Percentiles rank a stretch among this genome's conserved stretches.
Evolutionary conservation across 2,329 filamentous ascomycete genomes (phyloP).

Genomic region (Pleurostoma richardsiae): DNA sequence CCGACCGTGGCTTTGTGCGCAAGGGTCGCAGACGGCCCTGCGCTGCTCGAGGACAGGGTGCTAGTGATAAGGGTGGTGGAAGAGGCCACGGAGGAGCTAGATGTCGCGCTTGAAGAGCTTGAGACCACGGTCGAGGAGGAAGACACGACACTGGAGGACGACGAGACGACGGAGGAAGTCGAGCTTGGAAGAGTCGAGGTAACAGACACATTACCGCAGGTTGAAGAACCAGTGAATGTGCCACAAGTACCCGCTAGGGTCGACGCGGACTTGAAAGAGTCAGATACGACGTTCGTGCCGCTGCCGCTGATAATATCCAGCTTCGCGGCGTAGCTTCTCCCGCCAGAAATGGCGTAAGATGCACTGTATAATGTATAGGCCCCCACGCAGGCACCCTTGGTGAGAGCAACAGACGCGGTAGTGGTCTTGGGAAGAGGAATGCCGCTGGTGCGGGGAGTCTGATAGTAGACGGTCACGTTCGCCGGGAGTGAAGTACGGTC

Average conservation of each 20-base stretch:
- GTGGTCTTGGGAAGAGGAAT: slow-evolving; percentile 37
- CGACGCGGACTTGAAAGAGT: slow-evolving; percentile 43
- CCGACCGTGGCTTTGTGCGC: slow-evolving; percentile 32
- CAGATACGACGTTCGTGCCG: slow-evolving; percentile 25
- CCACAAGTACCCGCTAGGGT: slow-evolving; percentile 38
- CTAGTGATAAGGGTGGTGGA: slow-evolving; percentile 8
- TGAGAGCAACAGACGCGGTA: slow-evolving; percentile 30
- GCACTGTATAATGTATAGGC: slow-evolving; percentile 42
- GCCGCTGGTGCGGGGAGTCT: slow-evolving; percentile 25
- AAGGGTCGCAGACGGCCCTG: slow-evolving; percentile 21
- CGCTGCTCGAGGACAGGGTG: slow-evolving; percentile 10
- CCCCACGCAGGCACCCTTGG: slow-evolving; percentile 37
- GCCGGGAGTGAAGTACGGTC: slow-evolving; percentile 36
- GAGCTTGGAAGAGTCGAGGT: slow-evolving; percentile 14
- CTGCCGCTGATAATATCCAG: slow-evolving; percentile 38
- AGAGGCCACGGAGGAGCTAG: slow-evolving; percentile 3
- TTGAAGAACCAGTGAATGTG: slow-evolving; percentile 28
- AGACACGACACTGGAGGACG: slow-evolving; percentile 8
- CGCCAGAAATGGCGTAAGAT: slow-evolving; percentile 36
- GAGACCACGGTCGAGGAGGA: slow-evolving; percentile 3
- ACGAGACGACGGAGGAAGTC: slow-evolving; percentile 8
- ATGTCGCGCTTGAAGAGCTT: slow-evolving; percentile 9
- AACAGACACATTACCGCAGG: slow-evolving; percentile 17
- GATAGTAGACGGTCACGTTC: slow-evolving; percentile 37
- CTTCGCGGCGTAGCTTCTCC: slow-evolving; percentile 35